A percentile compares a stretch with the other conserved stretches of the same genome.
These are phyloP conservation scores for Erucastrum elatum DNA, from an alignment of 345 rosid genomes.

Conservation along the genomic window DNA sequence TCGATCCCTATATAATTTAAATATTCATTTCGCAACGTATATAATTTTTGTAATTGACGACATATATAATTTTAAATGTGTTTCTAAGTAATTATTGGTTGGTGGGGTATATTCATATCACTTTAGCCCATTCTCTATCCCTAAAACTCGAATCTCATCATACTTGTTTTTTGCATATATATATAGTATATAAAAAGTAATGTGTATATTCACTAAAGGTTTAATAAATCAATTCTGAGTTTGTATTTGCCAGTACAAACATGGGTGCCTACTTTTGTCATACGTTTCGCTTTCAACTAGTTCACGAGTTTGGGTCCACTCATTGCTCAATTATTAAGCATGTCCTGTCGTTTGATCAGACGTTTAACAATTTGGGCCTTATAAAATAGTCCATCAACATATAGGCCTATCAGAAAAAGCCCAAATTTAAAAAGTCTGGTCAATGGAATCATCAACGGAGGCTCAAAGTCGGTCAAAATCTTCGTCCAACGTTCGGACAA, in stretches of 20 bases:
- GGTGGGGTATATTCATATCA: conserved; percentile 18
- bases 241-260: conserved; percentile 11
- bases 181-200: background rate
- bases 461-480: background rate
- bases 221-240: background rate
- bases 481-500: background rate
- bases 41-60: no score
- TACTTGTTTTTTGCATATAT: background rate
- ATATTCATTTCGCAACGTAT: background rate
- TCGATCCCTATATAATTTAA: background rate
- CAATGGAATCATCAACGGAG: background rate
- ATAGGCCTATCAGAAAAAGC: background rate
- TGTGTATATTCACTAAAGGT: background rate
- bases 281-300: conserved; percentile 27
- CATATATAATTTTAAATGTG: background rate
- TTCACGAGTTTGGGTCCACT: conserved; percentile 31
- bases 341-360: background rate
- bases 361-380: background rate
- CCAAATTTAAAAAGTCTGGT: background rate
- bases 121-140: conserved; percentile 10
- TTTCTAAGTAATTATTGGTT: background rate
- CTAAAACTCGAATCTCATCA: conserved; percentile 13
- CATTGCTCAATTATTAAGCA: conserved; percentile 18
- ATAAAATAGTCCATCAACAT: background rate
- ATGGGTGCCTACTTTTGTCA: conserved; percentile 16